Percentiles rank a stretch among this genome's conserved stretches.
phyloP scores from a whole-genome alignment of 371 early-diverging fungal species.

The Coemansia sp. region DNA sequence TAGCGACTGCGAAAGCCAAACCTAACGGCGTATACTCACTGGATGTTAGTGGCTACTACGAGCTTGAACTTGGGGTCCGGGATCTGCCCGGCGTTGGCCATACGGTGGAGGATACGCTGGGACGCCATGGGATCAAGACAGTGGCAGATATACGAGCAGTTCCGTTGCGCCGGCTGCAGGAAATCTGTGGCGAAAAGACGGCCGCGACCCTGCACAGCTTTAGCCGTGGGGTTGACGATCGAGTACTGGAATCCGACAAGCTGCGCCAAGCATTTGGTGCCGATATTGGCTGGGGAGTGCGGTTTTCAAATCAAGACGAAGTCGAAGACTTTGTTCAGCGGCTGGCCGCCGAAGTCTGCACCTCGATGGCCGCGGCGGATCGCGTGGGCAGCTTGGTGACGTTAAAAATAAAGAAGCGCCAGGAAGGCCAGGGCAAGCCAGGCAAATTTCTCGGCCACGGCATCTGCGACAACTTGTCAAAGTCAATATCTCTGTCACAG shows the following conservation, averaged over 20 bases:
- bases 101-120: conserved; percentile 52
- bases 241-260: conserved; percentile 60
- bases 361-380: conserved; percentile 54
- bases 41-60: conserved; percentile 24
- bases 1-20: conserved; percentile 81
- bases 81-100: conserved; percentile 58
- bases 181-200: conserved; percentile 68
- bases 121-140: conserved; percentile 51
- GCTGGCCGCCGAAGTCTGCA: conserved; percentile 57
- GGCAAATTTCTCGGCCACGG: conserved; percentile 70
- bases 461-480: conserved; percentile 61
- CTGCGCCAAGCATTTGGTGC: conserved; percentile 77
- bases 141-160: conserved; percentile 59
- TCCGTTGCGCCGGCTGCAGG: conserved; percentile 53
- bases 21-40: conserved; percentile 68
- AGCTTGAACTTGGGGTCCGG: conserved; percentile 24
- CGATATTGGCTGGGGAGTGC: conserved; percentile 81
- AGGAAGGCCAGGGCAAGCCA: conserved; percentile 55
- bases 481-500: conserved; percentile 53
- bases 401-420: conserved; percentile 59
- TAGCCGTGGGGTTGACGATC: conserved; percentile 75
- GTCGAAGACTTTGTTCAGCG: conserved; percentile 61
- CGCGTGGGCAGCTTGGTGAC: conserved; percentile 57
- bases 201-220: conserved; percentile 64
- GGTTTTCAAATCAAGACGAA: conserved; percentile 70